Base-by-base conservation (phyloP, 2,329 filamentous ascomycete species). In the Colletotrichum somersetense region DNA sequence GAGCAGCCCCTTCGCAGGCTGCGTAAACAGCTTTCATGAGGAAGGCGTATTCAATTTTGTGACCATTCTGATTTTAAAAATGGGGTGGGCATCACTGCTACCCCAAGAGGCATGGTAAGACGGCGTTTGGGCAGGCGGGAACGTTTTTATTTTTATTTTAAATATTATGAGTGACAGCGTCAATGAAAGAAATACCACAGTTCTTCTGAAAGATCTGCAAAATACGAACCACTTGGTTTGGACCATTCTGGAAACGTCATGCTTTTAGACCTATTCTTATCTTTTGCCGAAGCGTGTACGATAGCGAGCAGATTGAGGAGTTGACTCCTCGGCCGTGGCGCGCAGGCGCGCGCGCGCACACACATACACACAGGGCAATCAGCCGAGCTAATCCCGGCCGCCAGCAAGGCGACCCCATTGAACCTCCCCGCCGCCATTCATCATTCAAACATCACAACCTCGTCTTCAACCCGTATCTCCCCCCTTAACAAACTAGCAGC, bases 161-260 rank as follows among this genome's bases (percentile, higher is more conserved):
- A 35, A 61, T 55, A 66, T 48, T 44, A 72, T 70, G 70, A 72
- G 70, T 65, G 59, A 65, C 12, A 72, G 59, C 69, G 69, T 66
- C 69, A 72, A 72, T 56, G 70, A 65, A 66, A 72, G 70, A 65
- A 66, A 72, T 70, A 72, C 66, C 66, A 70, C 46, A 65, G 46
- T 65, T 69, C 23, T 72, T 61, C 23, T 52, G 33, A 62, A 38
- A 23, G n/a, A 12, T 50, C 14, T 26, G 23, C 16, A 58, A 12
- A 44, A 16, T 33, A 53, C 18, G 12, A 26, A 50, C 26, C 6
- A 52, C 26, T 40, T 20, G n/a, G n/a, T 30, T 53, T 38, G 16
- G n/a, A 26, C 1, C 16, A 20, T 53, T 44, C 4, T 46, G 20
- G 44, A 7, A 30, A 10, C 18, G 14, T n/a, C 16, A 16, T 35